phyloP scores from a whole-genome alignment of 805 yeast species.

The Cyberlindnera suaveolens region DNA sequence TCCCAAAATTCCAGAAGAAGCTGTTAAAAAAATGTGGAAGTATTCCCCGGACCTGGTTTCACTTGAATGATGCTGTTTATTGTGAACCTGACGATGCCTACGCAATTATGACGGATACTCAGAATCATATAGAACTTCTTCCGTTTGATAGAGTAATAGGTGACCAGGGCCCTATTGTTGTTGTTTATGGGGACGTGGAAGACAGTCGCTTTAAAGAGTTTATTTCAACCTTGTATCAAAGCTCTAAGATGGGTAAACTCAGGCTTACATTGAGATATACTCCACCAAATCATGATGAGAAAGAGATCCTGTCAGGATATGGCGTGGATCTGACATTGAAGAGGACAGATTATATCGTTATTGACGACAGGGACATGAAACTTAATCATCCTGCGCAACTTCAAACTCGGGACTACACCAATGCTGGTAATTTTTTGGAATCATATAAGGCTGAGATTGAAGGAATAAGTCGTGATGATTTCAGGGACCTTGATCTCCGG shows the following conservation, averaged over 20 bases:
- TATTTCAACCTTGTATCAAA: slow-evolving; percentile 51
- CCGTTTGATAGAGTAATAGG: slow-evolving; percentile 69
- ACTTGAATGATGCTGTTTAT: slow-evolving; percentile 46
- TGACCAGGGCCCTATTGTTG: slow-evolving; percentile 41
- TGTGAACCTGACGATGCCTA: slow-evolving; percentile 70
- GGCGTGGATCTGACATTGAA: slow-evolving; percentile 62
- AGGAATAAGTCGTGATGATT: slow-evolving; percentile 26
- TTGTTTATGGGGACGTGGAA: slow-evolving; percentile 61
- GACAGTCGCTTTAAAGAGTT: slow-evolving; percentile 47
- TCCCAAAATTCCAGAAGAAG: slow-evolving; percentile 22
- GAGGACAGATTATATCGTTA: slow-evolving; percentile 58
- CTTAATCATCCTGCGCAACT: slow-evolving; percentile 21
- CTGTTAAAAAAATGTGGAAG: slow-evolving; percentile 18
- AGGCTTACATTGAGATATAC: slow-evolving; percentile 73
- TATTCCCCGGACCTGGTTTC: slow-evolving; percentile 39
- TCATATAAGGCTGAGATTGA: slow-evolving; percentile 25
- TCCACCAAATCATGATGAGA: slow-evolving; percentile 27
- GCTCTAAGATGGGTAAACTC: slow-evolving; percentile 58
- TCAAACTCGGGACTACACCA: not conserved
- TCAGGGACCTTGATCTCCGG: slow-evolving; percentile 34
- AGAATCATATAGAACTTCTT: slow-evolving; percentile 15
- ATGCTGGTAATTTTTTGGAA: slow-evolving; percentile 14
- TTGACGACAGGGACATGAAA: slow-evolving; percentile 49
- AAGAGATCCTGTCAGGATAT: slow-evolving; percentile 46
- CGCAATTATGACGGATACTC: slow-evolving; percentile 57